These are phyloP conservation scores for Dictyostelium brefeldianum DNA, from an alignment of 78 protist genomes.

Conservation along the genomic window DNA sequence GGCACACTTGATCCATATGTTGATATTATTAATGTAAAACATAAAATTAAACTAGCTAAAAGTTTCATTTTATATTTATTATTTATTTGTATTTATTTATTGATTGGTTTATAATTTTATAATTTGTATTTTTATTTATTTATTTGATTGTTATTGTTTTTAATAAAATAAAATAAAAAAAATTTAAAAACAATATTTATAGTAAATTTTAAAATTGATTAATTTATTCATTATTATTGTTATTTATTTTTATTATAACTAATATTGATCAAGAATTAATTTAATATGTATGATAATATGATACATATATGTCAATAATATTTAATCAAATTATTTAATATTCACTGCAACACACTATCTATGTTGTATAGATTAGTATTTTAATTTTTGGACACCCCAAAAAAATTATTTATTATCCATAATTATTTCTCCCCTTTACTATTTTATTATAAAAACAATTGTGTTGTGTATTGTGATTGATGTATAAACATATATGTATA, in stretches of 20 bases:
- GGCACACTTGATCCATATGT: neutral
- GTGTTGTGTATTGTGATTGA: no score
- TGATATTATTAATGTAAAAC: neutral
- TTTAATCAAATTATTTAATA: neutral
- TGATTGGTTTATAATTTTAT: neutral
- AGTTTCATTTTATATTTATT: neutral
- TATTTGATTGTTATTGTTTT: neutral
- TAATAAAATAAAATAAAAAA: neutral
- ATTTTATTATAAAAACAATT: no score
- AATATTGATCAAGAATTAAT: no score
- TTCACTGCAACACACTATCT: neutral
- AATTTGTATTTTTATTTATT: constrained; percentile 3
- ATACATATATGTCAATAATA: no score
- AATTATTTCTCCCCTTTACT: no score
- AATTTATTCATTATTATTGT: neutral
- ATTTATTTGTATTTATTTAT: neutral
- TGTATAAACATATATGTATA: no score
- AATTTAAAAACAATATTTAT: neutral
- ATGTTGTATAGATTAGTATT: neutral
- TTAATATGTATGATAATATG: no score
- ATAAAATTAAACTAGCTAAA: neutral
- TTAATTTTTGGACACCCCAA: no score
- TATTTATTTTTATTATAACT: no score
- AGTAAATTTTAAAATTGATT: neutral
- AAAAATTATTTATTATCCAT: no score